Percentiles rank a stretch among this genome's conserved stretches.
phyloP scores from a whole-genome alignment of 1,139 yeast genomes.

The Sugiyamaella xylanicola region DNA sequence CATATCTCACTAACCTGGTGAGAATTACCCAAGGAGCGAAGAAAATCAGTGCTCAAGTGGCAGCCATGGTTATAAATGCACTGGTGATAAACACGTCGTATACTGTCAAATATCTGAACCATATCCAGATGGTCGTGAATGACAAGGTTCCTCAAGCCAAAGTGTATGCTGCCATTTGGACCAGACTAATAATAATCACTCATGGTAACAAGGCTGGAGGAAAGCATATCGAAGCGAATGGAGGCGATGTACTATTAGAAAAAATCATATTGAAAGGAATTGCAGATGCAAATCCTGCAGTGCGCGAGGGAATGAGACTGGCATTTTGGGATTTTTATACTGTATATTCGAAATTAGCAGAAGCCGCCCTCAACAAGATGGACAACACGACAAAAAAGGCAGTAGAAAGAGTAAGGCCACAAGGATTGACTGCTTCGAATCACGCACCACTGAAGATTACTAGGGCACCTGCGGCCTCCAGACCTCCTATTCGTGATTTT shows the following conservation, averaged over 20 bases:
- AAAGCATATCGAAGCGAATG: slow-evolving; percentile 45
- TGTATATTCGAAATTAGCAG: slow-evolving; percentile 49
- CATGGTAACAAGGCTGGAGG: slow-evolving; percentile 43
- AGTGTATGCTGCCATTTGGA: slow-evolving; percentile 68
- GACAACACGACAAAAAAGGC: slow-evolving; percentile 57
- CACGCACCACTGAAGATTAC: slow-evolving; percentile 19
- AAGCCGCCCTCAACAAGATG: slow-evolving; percentile 45
- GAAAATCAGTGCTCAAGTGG: slow-evolving; percentile 73
- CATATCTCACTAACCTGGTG: slow-evolving; percentile 57
- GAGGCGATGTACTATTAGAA: slow-evolving; percentile 51
- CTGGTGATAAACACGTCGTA: slow-evolving; percentile 60
- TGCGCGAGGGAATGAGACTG: slow-evolving; percentile 71
- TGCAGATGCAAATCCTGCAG: slow-evolving; percentile 78
- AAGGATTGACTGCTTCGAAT: slow-evolving; percentile 2
- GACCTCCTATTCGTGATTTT: slow-evolving; percentile 30
- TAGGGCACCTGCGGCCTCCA: slow-evolving; percentile 18
- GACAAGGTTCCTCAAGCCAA: slow-evolving; percentile 78
- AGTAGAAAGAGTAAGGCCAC: slow-evolving; percentile 52
- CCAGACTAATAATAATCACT: slow-evolving; percentile 58
- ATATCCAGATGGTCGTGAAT: slow-evolving; percentile 54
- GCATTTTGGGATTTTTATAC: slow-evolving; percentile 72
- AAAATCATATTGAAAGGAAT: slow-evolving; percentile 62
- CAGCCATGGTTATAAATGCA: slow-evolving; percentile 66
- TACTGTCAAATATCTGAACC: slow-evolving; percentile 55
- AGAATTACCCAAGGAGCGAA: slow-evolving; percentile 75